Evolutionary conservation across 257 asterid genomes (phyloP).

Genomic region (Cordia subcordata): DNA sequence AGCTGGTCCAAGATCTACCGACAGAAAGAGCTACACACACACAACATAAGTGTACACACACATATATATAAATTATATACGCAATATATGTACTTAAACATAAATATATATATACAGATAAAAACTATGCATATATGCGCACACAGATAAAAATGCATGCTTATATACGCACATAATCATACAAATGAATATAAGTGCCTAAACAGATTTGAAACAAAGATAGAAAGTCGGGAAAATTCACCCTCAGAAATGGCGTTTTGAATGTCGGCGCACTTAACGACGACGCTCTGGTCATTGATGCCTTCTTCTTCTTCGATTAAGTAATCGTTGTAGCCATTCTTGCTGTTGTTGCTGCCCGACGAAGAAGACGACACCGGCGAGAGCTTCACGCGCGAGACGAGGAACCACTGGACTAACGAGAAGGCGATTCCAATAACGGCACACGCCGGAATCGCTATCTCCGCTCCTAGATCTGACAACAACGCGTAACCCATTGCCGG

Average conservation of each 20-base stretch:
- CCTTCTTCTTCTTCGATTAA: constrained; percentile 92
- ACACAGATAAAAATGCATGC: no score
- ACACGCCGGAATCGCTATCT: constrained; percentile 67
- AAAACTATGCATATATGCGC: no score
- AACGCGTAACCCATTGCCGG: constrained; percentile 37
- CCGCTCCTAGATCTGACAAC: constrained; percentile 64
- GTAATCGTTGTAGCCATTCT: constrained; percentile 54
- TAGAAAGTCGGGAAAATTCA: constrained; percentile 29
- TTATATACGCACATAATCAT: no score
- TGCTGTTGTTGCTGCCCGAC: constrained; percentile 24
- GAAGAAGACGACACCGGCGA: constrained; percentile 28
- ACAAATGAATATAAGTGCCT: no score
- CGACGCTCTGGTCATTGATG: constrained; percentile 52
- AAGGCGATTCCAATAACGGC: constrained; percentile 64
- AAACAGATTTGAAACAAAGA: constrained; percentile 23
- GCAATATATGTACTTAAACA: no score
- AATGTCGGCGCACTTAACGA: constrained; percentile 78
- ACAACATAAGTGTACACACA: no score
- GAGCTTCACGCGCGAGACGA: constrained; percentile 71
- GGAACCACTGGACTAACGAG: constrained; percentile 64
- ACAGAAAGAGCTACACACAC: no score
- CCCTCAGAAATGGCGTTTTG: constrained; percentile 86
- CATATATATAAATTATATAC: no score
- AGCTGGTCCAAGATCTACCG: no score
- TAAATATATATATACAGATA: no score